Base-by-base conservation (phyloP, 768 basidiomycete species). In the Trametes cinnabarina region DNA sequence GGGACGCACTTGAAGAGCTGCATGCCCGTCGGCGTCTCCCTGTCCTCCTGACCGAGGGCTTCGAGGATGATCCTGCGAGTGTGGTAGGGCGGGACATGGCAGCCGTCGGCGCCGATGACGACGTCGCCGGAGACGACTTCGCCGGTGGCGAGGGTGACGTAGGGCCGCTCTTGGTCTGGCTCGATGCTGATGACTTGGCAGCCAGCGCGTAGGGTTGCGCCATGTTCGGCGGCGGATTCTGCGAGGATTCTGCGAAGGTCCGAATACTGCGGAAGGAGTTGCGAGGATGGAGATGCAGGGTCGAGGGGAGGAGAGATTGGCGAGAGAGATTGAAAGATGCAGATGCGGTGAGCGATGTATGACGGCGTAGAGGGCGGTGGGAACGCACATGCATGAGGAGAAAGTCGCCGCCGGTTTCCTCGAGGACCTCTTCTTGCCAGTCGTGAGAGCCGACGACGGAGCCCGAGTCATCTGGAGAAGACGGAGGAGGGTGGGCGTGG, bases 331-430 rank as follows among this genome's bases (percentile, higher is more conserved):
- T 32, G 30, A 12, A 46, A n/a, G 51, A 9, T 2, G 32, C n/a
- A 22, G 11, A 22, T 19, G 19, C 9, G 17, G 26, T 20, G 17
- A 28, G 40, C 30, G 28, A 17, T 25, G n/a, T n/a, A 14, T 8
- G 10, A 34, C 19, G 26, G 17, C 28, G 10, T n/a, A 6, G 47
- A 49, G 5, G 20, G 43, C 8, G n/a, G 1, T 5, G 28, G n/a
- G 14, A 40, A 71, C 78, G 60, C 63, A 82, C 82, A 58, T 80
- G 76, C 62, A 77, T 76, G 55, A 73, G 78, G 65, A 74, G 74
- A 65, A 77, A 81, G 12, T 77, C 76, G 1, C 78, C 82, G 10
- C 79, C 78, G 0, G 76, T 74, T 56, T 83, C 81, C 20, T 66
- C 63, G 37, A 84, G 63, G 51, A 82, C 71, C 49, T 78, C 71